Base-by-base conservation (phyloP, 2,329 filamentous ascomycete genomes). In the Pseudocercospora fuligena region DNA sequence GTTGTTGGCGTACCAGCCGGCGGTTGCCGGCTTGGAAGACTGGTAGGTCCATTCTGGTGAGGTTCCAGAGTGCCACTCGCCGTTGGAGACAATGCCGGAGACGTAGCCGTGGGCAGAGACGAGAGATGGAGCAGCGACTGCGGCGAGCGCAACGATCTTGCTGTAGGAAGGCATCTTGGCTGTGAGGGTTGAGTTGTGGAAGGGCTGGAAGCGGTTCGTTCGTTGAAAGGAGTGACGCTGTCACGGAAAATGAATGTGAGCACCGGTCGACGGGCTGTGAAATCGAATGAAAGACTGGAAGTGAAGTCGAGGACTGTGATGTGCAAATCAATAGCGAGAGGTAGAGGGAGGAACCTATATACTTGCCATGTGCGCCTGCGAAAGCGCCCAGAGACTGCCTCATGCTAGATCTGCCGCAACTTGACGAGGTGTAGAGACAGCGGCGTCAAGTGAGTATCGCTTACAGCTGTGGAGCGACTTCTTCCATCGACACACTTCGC, bases 11-110 rank as follows among this genome's bases (percentile, higher is more conserved):
- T 58, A 78, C 79, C 31, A 82, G 81, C 68, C 75, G 78, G 68
- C 80, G 77, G 72, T 88, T 54, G 81, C 82, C 1, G 82, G 83
- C 3, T 86, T 88, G 8, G 85, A 87, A 70, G 81, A 85, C 29
- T 86, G 87, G 73, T 80, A 88, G 59, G 85, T 82, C 21, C 79
- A 80, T 62, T 68, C 21, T 77, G 78, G 60, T 71, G 77, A 67
- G 79, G 79, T 79, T 66, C 81, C 80, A 62, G 77, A 71, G 72
- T 82, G 82, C 70, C 78, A 82, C n/a, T 76, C 74, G 60, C 83
- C 84, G 69, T 83, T 81, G 60, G 83, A 79, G 61, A 81, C 78
- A 61, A 84, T 76, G 66, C 80, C 78, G 5, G 70, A 75, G 60
- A 83, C 79, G 56, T 75, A 78, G 40, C 82, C 83, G 74, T 85